Evolutionary conservation across 331 rosid genomes (phyloP), one percentile per base, ranked within the genome.

Genomic region (Spiraea crenata): DNA sequence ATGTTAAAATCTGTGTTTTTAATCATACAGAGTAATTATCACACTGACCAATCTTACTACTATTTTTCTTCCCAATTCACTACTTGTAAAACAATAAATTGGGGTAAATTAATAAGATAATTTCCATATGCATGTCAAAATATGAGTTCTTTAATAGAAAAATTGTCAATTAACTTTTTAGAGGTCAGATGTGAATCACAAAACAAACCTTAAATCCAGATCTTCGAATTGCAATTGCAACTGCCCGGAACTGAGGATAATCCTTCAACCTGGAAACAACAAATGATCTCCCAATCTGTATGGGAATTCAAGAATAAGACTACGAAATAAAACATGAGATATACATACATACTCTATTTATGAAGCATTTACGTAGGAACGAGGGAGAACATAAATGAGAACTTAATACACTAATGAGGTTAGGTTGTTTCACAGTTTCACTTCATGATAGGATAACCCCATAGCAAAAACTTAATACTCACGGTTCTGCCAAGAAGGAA

Each of bases 121-220:
- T 25, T 25, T 25, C 31, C 31, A 25, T 25, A 25, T 25, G 31
- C 31, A 25, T 25, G 2, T 25, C 2, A 25, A 2, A 25, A 25
- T 25, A 25, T 25, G 31, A 25, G 31, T 25, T 25, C 31, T 25
- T 25, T 25, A 25, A 25, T 25, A 25, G 31, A 25, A 25, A 25
- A 4, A 37, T 15, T 60, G 46, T 38, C 63, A 66, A 35, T 48
- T 13, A 73, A 65, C 6, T 61, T 50, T 57, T 61, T 57, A 59
- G 63, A 65, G 16, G 41, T 31, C 45, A 65, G 14, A 71, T 73
- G 62, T 42, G 62, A 77, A 66, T 49, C 25, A 35, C 51, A 62
- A 95, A 77, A 75, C 96, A 77, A 75, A 95, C 99, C 99, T 95
- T 95, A 77, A 95, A 91, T 61, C 99, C 98, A 69, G 98, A 95